These are phyloP conservation scores for Acanthamoeba rhysodes DNA, from an alignment of 208 protist species.

Conservation along the genomic window DNA sequence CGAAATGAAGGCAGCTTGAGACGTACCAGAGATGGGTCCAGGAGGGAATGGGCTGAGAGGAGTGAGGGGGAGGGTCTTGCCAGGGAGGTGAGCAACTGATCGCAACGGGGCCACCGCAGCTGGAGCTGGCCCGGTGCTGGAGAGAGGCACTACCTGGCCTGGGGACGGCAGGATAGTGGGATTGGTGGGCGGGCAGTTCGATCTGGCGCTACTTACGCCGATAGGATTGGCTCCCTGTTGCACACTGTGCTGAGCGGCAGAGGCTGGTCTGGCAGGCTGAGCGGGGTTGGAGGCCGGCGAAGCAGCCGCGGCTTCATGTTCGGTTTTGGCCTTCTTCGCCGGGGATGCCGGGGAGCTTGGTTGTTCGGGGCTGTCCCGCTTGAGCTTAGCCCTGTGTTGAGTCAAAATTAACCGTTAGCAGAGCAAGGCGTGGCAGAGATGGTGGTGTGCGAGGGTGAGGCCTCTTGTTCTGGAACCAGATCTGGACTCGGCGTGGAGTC, in stretches of 20 bases:
- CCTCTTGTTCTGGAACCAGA: slow-evolving; percentile 87
- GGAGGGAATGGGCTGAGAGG: no score
- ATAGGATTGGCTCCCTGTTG: no score
- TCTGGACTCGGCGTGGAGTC: slow-evolving; percentile 80
- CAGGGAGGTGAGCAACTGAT: no score
- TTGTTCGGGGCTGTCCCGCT: background rate
- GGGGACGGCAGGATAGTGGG: no score
- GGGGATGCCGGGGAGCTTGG: background rate
- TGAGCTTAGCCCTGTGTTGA: background rate
- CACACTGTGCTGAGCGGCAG: background rate
- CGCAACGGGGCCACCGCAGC: no score
- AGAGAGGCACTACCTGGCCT: no score
- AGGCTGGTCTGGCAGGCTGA: background rate
- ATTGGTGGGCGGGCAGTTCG: no score
- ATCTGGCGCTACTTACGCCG: no score
- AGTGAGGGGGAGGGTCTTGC: no score
- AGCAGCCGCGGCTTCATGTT: background rate
- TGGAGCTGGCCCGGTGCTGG: no score
- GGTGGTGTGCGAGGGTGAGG: background rate
- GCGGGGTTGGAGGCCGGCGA: background rate
- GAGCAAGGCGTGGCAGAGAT: background rate
- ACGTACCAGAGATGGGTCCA: no score
- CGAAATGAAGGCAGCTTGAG: no score
- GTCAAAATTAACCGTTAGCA: background rate
- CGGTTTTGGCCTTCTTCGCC: background rate